Evolutionary conservation across 2,329 filamentous ascomycete genomes (phyloP).

Genomic region (Cladophialophora yegresii): DNA sequence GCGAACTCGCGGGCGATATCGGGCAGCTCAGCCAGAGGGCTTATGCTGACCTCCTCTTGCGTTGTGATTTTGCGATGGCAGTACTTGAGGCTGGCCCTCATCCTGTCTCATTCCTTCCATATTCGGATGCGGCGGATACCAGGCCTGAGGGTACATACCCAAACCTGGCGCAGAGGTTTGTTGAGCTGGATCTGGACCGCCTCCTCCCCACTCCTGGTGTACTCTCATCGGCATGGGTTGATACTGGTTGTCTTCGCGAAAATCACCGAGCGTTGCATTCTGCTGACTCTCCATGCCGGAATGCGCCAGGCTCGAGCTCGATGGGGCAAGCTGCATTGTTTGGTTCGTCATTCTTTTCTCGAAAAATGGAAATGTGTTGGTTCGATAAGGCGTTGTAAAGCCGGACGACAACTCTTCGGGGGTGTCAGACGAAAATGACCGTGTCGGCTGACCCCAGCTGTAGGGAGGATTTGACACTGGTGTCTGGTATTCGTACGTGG

Average conservation of each 20-base stretch:
- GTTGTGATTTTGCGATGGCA: conserved; percentile 16
- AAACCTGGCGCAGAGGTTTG: conserved; percentile 11
- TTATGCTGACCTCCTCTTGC: conserved; percentile 11
- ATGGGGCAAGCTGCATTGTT: conserved; percentile 20
- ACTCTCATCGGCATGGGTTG: conserved; percentile 20
- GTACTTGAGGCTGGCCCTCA: conserved; percentile 13
- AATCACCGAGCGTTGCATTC: conserved; percentile 3
- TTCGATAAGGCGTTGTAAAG: conserved; percentile 26
- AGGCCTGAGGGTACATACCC: conserved; percentile 20
- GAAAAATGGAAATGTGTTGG: conserved; percentile 29
- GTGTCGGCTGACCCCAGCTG: conserved; percentile 20
- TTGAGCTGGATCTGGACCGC: conserved; percentile 4
- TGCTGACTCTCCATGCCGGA: conserved; percentile 20
- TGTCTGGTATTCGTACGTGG: conserved; percentile 21
- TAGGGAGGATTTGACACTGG: conserved; percentile 16
- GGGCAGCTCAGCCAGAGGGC: conserved; percentile 14
- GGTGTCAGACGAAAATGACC: conserved; percentile 26
- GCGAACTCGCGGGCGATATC: background rate
- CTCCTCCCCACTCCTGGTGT: conserved; percentile 23
- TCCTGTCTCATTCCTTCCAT: conserved; percentile 19
- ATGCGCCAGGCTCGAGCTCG: conserved; percentile 9
- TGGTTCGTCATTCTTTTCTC: conserved; percentile 21
- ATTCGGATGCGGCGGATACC: conserved; percentile 21
- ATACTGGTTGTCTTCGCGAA: conserved; percentile 20
- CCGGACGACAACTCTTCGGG: conserved; percentile 22